Evolutionary conservation across 106 monocot species (phyloP).

Genomic region (Acorus gramineus): DNA sequence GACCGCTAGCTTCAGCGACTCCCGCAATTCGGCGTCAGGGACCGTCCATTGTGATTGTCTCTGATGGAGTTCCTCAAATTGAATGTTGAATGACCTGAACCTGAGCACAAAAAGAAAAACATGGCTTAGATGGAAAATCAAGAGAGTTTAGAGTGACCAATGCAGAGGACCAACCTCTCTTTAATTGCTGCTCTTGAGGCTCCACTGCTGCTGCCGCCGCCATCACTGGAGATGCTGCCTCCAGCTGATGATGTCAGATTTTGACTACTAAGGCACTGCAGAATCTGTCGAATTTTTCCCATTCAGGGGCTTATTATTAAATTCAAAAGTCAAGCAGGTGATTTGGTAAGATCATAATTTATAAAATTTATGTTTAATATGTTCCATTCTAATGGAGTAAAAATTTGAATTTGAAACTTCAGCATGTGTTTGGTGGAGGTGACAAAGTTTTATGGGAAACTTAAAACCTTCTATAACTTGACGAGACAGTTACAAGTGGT

Average conservation of each 20-base stretch:
- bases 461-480: too few species aligned
- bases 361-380: too few species aligned
- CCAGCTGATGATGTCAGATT: slow-evolving; percentile 42
- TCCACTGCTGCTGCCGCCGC: slow-evolving; percentile 21
- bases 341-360: too few species aligned
- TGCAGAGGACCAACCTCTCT: slow-evolving; percentile 34
- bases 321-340: too few species aligned
- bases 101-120: slow-evolving; percentile 18
- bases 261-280: slow-evolving; percentile 48
- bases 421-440: too few species aligned
- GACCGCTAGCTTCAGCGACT: slow-evolving; percentile 69
- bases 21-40: slow-evolving; percentile 73
- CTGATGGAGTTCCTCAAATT: slow-evolving; percentile 73
- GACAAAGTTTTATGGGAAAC: too few species aligned
- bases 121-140: background rate
- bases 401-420: too few species aligned
- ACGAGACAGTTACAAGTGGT: too few species aligned
- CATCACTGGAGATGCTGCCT: slow-evolving; percentile 18
- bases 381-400: too few species aligned
- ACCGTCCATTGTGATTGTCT: slow-evolving; percentile 73
- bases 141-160: background rate
- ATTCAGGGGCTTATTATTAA: too few species aligned
- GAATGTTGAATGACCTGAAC: slow-evolving; percentile 65
- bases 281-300: slow-evolving; percentile 10
- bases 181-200: slow-evolving; percentile 56